Evolutionary conservation across 805 yeast genomes (phyloP), one percentile per base, ranked within the genome.

Genomic region (Kluyveromyces siamensis): DNA sequence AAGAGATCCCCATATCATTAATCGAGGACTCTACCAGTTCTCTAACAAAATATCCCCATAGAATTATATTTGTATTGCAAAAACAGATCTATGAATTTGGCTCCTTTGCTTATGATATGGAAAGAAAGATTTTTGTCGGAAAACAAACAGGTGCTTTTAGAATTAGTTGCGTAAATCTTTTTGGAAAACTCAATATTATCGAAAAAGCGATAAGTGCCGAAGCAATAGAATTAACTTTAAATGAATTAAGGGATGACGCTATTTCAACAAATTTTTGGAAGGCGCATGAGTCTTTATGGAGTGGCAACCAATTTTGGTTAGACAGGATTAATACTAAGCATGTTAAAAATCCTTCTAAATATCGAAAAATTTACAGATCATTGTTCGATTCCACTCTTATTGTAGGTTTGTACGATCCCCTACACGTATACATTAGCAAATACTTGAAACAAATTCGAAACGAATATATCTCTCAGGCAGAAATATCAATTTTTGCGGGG

Each of bases 141-240:
- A 84, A 88, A 60, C 99, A 93, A 63, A 80, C 85, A 44, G 99
- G 99, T 37, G 84, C 89, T 5, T 84, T 93, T 60, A 71, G 98
- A 52, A 81, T 90, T 13, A 90, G 93, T 65, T 87, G 97, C 54
- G 75, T 93, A 54, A 96, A 87, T 63, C 87, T 96, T 53, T 72
- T 91, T 49, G 96, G 88, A 59, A 75, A 96, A 55, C 87, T 96
- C 4, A 88, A 88, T 55, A 73, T 87, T 52, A 80, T 93, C 6
- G 71, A 69, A 43, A 58, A 86, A 67, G 83, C 89, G 9, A 74
- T 91, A 2, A 83, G 90, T 33, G 76, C 76, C 54, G 83, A 81
- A 47, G 86, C 87, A 2, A 59, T 93, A 37, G 70, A 67, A 18
- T 48, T 62, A 38, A 68, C 71, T 8, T 57, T 70, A 17, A 51